phyloP scores from a whole-genome alignment of 2,329 filamentous ascomycete species.

The Fusarium pseudocircinatum region DNA sequence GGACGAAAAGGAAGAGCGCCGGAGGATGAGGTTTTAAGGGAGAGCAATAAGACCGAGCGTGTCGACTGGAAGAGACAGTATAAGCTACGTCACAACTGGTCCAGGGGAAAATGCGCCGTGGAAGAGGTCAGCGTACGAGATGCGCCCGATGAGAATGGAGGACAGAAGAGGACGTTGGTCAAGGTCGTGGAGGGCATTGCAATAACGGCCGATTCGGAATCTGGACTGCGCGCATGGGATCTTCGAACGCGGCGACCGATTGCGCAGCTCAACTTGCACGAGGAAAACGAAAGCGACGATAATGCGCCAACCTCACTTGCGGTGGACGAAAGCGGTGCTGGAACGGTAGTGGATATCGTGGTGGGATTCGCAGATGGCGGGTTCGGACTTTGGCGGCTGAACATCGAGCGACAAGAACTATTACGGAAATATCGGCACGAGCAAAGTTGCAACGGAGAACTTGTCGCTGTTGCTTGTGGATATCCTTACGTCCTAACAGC shows the following conservation, averaged over 20 bases:
- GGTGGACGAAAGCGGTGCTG: slow-evolving; percentile 64
- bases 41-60: slow-evolving; percentile 38
- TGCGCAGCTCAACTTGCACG: slow-evolving; percentile 55
- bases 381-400: slow-evolving; percentile 75
- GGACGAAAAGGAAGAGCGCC: slow-evolving; percentile 55
- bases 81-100: slow-evolving; percentile 91
- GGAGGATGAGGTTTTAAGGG: slow-evolving; percentile 46
- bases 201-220: slow-evolving; percentile 75
- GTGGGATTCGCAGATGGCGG: slow-evolving; percentile 78
- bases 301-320: slow-evolving; percentile 69
- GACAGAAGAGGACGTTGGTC: slow-evolving; percentile 72
- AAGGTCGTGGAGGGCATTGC: slow-evolving; percentile 81
- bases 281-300: slow-evolving; percentile 31
- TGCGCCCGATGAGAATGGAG: slow-evolving; percentile 45
- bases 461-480: slow-evolving; percentile 76
- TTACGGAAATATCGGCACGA: slow-evolving; percentile 65
- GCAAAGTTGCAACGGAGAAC: slow-evolving; percentile 69
- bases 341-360: slow-evolving; percentile 65
- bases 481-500: slow-evolving; percentile 83
- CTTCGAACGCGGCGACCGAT: slow-evolving; percentile 71
- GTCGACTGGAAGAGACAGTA: slow-evolving; percentile 91
- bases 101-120: slow-evolving; percentile 80
- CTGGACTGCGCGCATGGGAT: slow-evolving; percentile 83
- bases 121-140: slow-evolving; percentile 74
- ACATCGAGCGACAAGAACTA: slow-evolving; percentile 57